These are phyloP conservation scores for Silene conica DNA, from an alignment of 148 eudicot species.

Conservation along the genomic window DNA sequence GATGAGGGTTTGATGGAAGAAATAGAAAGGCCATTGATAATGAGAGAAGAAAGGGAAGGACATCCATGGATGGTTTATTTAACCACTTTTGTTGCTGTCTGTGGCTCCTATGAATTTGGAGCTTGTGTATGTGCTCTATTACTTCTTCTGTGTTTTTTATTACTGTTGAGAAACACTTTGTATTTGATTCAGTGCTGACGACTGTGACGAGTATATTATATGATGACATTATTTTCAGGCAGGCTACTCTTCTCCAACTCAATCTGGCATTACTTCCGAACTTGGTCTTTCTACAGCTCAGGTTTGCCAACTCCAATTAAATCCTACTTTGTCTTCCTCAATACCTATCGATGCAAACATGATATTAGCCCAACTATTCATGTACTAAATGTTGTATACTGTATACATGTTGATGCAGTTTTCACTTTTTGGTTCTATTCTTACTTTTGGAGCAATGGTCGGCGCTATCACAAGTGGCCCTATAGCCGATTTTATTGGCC, in stretches of 20 bases:
- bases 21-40: slow-evolving; percentile 38
- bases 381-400: no score
- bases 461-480: slow-evolving; percentile 93
- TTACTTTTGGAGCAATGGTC: slow-evolving; percentile 91
- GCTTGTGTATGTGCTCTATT: slow-evolving; percentile 55
- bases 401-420: slow-evolving; percentile 48
- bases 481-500: slow-evolving; percentile 74
- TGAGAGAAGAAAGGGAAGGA: slow-evolving; percentile 21
- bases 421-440: slow-evolving; percentile 79
- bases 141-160: no score
- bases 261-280: slow-evolving; percentile 66
- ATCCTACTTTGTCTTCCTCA: no score
- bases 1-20: slow-evolving; percentile 19
- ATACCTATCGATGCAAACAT: no score
- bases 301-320: slow-evolving; percentile 36
- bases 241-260: slow-evolving; percentile 84
- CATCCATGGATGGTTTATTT: slow-evolving; percentile 83
- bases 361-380: background rate
- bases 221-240: slow-evolving; percentile 37
- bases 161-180: no score
- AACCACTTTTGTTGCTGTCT: slow-evolving; percentile 79
- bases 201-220: no score
- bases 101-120: slow-evolving; percentile 91
- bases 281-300: slow-evolving; percentile 65
- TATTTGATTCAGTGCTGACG: no score